A percentile compares a stretch with the other conserved stretches of the same genome.
phyloP scores from a whole-genome alignment of 2,329 filamentous ascomycete genomes.

The Fusarium sp. region DNA sequence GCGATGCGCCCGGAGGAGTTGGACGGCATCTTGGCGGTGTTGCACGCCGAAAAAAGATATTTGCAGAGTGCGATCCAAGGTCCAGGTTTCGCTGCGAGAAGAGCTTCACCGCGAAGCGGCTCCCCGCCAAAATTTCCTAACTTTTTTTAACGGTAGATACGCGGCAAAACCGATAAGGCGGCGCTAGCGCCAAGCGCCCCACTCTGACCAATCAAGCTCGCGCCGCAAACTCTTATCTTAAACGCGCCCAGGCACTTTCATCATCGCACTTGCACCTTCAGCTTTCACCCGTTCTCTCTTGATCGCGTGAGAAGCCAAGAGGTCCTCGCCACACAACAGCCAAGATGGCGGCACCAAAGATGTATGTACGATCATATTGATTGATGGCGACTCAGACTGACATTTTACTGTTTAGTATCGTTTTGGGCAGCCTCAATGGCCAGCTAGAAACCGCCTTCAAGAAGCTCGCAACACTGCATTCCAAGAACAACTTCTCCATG shows the following conservation, averaged over 20 bases:
- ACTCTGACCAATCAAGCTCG: constrained; percentile 46
- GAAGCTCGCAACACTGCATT: constrained; percentile 83
- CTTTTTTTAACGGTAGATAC: constrained; percentile 50
- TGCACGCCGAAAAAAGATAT: constrained; percentile 38
- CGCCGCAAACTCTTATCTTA: constrained; percentile 51
- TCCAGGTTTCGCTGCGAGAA: constrained; percentile 32
- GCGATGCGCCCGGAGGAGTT: constrained; percentile 74
- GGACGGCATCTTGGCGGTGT: constrained; percentile 66
- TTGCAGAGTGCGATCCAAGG: constrained; percentile 38
- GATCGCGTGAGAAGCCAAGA: constrained; percentile 8
- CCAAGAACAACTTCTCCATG: constrained; percentile 89
- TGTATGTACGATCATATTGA: constrained; percentile 50
- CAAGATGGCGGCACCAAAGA: constrained; percentile 61
- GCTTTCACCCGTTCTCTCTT: constrained; percentile 22
- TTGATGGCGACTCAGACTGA: constrained; percentile 7
- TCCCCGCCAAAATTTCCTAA: constrained; percentile 48
- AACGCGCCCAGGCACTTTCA: constrained; percentile 34
- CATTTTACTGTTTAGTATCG: constrained; percentile 66
- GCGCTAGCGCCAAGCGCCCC: constrained; percentile 22
- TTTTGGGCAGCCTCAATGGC: constrained; percentile 86
- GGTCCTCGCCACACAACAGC: constrained; percentile 9
- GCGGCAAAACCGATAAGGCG: constrained; percentile 53
- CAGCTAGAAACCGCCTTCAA: constrained; percentile 80
- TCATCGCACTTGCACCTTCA: constrained; percentile 24
- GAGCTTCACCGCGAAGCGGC: constrained; percentile 37